phyloP scores from a whole-genome alignment of 2,329 filamentous ascomycete genomes.

The Clonostachys chloroleuca region DNA sequence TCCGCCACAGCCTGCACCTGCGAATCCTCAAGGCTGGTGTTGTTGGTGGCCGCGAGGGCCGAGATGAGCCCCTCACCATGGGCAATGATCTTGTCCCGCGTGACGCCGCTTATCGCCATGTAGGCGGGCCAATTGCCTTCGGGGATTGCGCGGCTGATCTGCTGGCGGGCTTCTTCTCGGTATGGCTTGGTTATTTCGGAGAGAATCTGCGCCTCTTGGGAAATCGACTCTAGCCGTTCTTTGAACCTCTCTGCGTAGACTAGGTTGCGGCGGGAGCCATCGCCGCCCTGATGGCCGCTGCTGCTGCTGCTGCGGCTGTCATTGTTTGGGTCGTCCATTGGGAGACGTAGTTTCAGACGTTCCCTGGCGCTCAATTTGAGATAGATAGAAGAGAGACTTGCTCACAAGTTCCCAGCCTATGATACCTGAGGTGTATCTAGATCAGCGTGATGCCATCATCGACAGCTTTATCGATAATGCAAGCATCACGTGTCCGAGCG shows the following conservation, averaged over 20 bases:
- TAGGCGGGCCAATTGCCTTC: neutral
- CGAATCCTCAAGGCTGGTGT: neutral
- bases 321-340: conserved; percentile 1
- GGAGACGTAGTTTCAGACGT: neutral
- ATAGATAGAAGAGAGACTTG: no score
- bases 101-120: neutral
- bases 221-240: neutral
- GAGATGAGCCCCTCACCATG: conserved; percentile 1
- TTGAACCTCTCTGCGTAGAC: neutral
- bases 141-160: neutral
- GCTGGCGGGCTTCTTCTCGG: neutral
- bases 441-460: no score
- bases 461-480: no score
- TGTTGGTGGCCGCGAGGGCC: neutral
- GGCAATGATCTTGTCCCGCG: neutral
- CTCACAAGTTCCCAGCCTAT: no score
- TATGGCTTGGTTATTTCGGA: neutral
- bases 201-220: neutral
- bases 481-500: no score
- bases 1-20: conserved; percentile 3
- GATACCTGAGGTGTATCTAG: no score
- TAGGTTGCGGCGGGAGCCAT: neutral
- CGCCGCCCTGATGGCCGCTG: neutral
- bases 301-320: neutral
- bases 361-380: no score